Percentiles rank a stretch among this genome's conserved stretches.
phyloP scores from a whole-genome alignment of 2,329 filamentous ascomycete species.

The Coniella vitis region DNA sequence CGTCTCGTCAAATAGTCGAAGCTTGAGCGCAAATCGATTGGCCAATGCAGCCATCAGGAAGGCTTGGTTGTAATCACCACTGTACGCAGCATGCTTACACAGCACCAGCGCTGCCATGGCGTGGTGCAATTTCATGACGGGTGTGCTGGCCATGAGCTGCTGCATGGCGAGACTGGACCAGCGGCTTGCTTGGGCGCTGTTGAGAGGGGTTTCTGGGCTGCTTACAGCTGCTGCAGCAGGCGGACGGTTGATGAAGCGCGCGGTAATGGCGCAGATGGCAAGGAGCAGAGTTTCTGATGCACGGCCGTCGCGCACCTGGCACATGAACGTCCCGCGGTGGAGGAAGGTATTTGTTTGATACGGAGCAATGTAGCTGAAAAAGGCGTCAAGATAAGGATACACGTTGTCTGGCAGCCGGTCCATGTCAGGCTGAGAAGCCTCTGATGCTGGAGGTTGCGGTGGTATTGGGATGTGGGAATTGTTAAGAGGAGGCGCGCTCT shows the following conservation, averaged over 20 bases:
- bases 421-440: neutral
- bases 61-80: neutral
- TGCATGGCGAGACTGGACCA: neutral
- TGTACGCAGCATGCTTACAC: neutral
- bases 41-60: neutral
- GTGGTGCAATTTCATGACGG: neutral
- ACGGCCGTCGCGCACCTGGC: neutral
- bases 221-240: neutral
- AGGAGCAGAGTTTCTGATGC: neutral
- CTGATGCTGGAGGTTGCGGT: neutral
- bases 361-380: neutral
- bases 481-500: neutral
- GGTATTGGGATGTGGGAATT: neutral
- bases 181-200: neutral
- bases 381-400: neutral
- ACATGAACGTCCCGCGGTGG: neutral
- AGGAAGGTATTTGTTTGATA: neutral
- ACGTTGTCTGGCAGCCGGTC: neutral
- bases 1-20: neutral
- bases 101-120: neutral
- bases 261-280: neutral
- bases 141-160: neutral
- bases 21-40: neutral
- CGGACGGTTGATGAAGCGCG: neutral
- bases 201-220: neutral